Conservation (phyloP, 805 yeast genomes). For the Wickerhamomyces subpelliculosus region DNA sequence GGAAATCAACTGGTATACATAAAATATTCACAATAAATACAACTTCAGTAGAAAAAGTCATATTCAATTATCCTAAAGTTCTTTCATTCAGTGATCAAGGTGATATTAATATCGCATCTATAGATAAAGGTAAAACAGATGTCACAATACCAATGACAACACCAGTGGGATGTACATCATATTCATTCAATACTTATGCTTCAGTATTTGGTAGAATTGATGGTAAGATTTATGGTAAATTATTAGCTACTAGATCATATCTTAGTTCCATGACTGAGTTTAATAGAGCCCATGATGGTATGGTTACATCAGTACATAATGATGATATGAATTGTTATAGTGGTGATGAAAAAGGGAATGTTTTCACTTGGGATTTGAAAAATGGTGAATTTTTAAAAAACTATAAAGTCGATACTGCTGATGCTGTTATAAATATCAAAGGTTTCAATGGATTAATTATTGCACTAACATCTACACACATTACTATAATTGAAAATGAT, state of each 20-base stretch:
- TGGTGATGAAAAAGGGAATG: constrained; percentile 16
- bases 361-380: constrained; percentile 14
- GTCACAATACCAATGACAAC: constrained; percentile 15
- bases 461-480: constrained; percentile 3
- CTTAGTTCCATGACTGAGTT: constrained; percentile 7
- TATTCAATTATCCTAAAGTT: constrained; percentile 13
- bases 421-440: constrained; percentile 5
- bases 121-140: constrained; percentile 12
- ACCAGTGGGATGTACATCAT: constrained; percentile 11
- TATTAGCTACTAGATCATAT: constrained; percentile 10
- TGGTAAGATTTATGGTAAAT: constrained; percentile 13
- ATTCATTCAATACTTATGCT: constrained; percentile 7
- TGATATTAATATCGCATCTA: constrained; percentile 5
- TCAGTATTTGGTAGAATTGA: constrained; percentile 15
- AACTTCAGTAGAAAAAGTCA: constrained; percentile 4
- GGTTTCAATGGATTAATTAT: constrained; percentile 7
- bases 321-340: constrained; percentile 13
- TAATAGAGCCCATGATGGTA: constrained; percentile 3
- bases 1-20: constrained; percentile 8
- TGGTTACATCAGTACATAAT: constrained; percentile 11
- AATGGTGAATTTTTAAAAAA: constrained; percentile 2
- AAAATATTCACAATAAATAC: constrained; percentile 5
- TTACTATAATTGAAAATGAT: constrained; percentile 5
- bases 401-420: constrained; percentile 3
- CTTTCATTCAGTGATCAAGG: constrained; percentile 13